Evolutionary conservation across 164 flowering plant genomes (phyloP), one percentile per base, ranked within the genome.

Genomic region (Liquidambar formosana): DNA sequence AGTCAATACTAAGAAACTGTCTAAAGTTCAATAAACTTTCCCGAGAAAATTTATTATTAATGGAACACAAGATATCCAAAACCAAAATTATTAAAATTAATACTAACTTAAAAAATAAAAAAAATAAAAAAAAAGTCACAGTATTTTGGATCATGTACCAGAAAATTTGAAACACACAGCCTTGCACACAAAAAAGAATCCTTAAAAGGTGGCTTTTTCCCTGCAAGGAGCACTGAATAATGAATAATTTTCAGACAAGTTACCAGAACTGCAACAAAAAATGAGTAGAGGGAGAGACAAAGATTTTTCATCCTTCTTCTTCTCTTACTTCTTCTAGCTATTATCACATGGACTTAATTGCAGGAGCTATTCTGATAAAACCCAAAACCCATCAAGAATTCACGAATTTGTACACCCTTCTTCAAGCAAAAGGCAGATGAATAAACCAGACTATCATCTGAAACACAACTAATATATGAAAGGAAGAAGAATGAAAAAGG

Each of bases 371-470:
- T 47, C 43, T 52, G 67, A 54, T 78, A 27, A 57, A 41, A 75
- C 67, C 64, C 38, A 71, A 58, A 78, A 70, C 80, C 79, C 73
- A 70, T 79, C 70, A 78, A 69, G 69, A 77, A 76, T 73, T 73
- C 80, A 79, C 62, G 77, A 70, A 65, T 76, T 84, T 86, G 71
- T 80, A 77, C 79, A 83, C 73, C 70, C 71, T 74, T 78, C 79
- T 75, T 71, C 79, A 70, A 61, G 67, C 75, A 74, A 76, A n/a
- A 59, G 57, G 65, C 38, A 73, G 47, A 54, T 44, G 48, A 67
- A 38, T 59, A 25, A 23, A 19, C 45, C 27, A 11, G 43, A 63
- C 48, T 57, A 78, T 56, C 76, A 75, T 76, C 54, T 43, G 22
- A 53, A 63, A 61, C 27, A 25, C 49, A n/a, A 73, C 45, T 54